A percentile compares a stretch with the other conserved stretches of the same genome.
Conservation (phyloP, 495 filamentous ascomycete genomes). For the Penicillium herquei region DNA sequence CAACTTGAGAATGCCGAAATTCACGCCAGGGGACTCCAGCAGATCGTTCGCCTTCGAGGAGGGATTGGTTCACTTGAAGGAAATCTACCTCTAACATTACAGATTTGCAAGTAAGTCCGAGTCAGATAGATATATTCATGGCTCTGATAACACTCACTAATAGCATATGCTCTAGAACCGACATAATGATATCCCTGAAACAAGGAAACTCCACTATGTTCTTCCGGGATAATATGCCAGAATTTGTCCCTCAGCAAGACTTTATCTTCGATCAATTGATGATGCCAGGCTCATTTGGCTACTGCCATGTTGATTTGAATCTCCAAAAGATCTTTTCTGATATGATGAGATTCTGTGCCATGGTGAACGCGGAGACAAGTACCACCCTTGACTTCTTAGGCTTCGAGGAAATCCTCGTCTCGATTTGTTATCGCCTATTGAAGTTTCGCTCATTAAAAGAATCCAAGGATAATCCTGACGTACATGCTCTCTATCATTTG, state of each 20-base stretch:
- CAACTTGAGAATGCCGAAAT: slow-evolving; percentile 13
- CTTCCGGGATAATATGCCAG: slow-evolving; percentile 23
- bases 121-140: not conserved
- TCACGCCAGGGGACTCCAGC: slow-evolving; percentile 19
- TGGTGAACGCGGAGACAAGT: slow-evolving; percentile 12
- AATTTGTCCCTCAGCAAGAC: slow-evolving; percentile 7
- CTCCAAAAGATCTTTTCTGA: slow-evolving; percentile 16
- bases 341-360: slow-evolving; percentile 6
- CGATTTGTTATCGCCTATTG: slow-evolving; percentile 20
- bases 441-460: slow-evolving; percentile 17
- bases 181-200: slow-evolving; percentile 22
- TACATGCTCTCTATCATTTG: slow-evolving; percentile 15
- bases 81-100: slow-evolving; percentile 15
- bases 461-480: not conserved
- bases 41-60: slow-evolving; percentile 21
- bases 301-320: slow-evolving; percentile 2
- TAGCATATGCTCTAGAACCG: slow-evolving; percentile 9
- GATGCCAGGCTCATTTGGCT: not conserved
- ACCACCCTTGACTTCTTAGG: slow-evolving; percentile 9
- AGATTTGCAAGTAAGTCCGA: slow-evolving; percentile 23
- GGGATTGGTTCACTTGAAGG: slow-evolving; percentile 19
- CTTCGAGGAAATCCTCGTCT: slow-evolving; percentile 20
- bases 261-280: slow-evolving; percentile 3
- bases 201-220: slow-evolving; percentile 11
- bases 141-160: not conserved